Conservation (phyloP, 208 protist genomes). For the Tetramitus jugosus region DNA sequence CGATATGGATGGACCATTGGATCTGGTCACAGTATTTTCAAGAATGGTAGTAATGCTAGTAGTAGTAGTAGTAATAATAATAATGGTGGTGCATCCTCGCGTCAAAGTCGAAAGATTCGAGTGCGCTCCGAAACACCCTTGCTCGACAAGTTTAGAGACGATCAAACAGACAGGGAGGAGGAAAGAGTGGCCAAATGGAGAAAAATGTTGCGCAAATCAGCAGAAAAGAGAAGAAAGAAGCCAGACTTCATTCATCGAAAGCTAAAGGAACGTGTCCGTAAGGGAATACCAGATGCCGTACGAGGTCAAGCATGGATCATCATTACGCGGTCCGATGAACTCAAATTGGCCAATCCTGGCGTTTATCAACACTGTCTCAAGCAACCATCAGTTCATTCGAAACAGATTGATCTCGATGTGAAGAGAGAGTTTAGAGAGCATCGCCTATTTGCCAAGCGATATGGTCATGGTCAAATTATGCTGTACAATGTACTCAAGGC, state of each 20-base stretch:
- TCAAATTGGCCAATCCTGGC: not conserved
- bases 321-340: not conserved
- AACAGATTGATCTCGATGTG: constrained; percentile 16
- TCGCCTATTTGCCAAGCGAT: not conserved
- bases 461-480: not conserved
- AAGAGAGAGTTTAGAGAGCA: constrained; percentile 1
- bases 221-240: not conserved
- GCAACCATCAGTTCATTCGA: not conserved
- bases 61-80: not conserved
- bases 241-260: not conserved
- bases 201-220: not conserved
- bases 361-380: not conserved
- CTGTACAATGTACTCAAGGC: constrained; percentile 8
- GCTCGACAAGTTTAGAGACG: not conserved
- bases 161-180: constrained; percentile 4
- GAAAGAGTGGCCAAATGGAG: not conserved
- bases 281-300: constrained; percentile 8
- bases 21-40: not conserved
- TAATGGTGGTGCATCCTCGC: not conserved
- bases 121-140: too few species aligned
- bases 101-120: too few species aligned
- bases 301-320: not conserved
- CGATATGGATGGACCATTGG: not conserved
- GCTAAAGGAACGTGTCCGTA: constrained; percentile 1
- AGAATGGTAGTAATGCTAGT: not conserved